These are phyloP conservation scores for Tylopilus vinaceipallidus DNA, from an alignment of 768 basidiomycete genomes.

Conservation along the genomic window DNA sequence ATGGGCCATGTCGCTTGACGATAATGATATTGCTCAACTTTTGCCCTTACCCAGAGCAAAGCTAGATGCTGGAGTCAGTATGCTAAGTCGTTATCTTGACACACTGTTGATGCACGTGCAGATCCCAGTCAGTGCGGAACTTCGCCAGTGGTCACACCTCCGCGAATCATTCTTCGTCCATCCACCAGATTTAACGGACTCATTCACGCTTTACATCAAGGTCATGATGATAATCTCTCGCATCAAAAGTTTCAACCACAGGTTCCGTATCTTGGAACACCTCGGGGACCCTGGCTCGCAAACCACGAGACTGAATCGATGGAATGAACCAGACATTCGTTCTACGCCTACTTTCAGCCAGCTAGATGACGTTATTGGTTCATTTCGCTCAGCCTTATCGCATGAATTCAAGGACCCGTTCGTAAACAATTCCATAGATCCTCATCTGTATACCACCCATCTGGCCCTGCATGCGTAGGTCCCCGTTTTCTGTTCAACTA, in stretches of 20 bases:
- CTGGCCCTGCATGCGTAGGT: constrained; percentile 35
- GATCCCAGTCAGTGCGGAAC: constrained; percentile 46
- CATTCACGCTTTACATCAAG: constrained; percentile 72
- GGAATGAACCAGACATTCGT: constrained; percentile 54
- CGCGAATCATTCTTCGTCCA: constrained; percentile 60
- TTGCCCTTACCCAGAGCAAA: constrained; percentile 61
- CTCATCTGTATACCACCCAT: constrained; percentile 48
- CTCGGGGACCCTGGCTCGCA: constrained; percentile 48
- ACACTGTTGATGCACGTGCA: constrained; percentile 21
- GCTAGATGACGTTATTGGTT: constrained; percentile 54
- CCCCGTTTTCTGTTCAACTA: constrained; percentile 20
- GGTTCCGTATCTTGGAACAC: constrained; percentile 60
- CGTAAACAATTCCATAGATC: constrained; percentile 50
- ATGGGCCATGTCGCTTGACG: constrained; percentile 70
- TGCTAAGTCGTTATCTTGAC: background rate
- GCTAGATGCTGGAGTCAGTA: constrained; percentile 59
- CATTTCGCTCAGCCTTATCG: constrained; percentile 61
- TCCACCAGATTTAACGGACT: constrained; percentile 61
- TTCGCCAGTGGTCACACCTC: constrained; percentile 68
- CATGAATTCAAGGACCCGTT: constrained; percentile 55
- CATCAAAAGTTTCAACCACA: constrained; percentile 63
- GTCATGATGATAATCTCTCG: constrained; percentile 59
- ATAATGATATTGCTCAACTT: constrained; percentile 70
- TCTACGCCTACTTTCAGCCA: constrained; percentile 62
- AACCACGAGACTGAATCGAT: constrained; percentile 22